Base-by-base conservation (phyloP, 805 yeast species). In the Wickerhamiella sorbophila region DNA sequence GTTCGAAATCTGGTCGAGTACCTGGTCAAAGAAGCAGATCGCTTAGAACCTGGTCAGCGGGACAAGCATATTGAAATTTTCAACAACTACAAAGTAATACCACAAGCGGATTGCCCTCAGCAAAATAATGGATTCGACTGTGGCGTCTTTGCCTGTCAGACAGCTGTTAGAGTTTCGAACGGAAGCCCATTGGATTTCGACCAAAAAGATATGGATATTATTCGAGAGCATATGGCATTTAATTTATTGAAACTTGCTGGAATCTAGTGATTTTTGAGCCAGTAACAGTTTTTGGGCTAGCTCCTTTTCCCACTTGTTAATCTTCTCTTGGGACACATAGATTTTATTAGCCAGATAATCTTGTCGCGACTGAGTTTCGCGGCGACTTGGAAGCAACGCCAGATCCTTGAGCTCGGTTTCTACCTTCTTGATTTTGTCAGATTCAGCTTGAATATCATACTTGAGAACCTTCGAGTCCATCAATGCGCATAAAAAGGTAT, bases 111-210 rank as follows among this genome's bases (percentile, higher is more conserved):
- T n/a, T 69, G 87, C 34, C 97, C 98, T 1, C 83, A 79, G 50
- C 98, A 91, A 57, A 65, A 69, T 21, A 91, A 91, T 55, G 96
- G 96, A 0, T 83, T 58, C 50, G 98, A 91, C 59, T 91, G 98
- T 64, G 98, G 98, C 5, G 94, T 88, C 2, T 91, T 87, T 55
- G 72, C 93, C 2, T 80, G 96, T 58, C 74, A 86, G 42, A 79
- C 77, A 37, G 83, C 82, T 1, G 71, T 75, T 38, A 77, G 70
- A 36, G 52, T 84, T 33, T 62, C 87, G 0, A 62, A 72, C 29
- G 71, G 66, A 4, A 57, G 58, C 20, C 67, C 67, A 0, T 60
- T 83, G 32, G 54, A 59, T 5, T 88, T 75, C 51, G 56, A 72
- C 5, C 87, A 80, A 51, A 60, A 63, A 5, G 94, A 85, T 54